Evolutionary conservation across 2,329 filamentous ascomycete species (phyloP), one percentile per base, ranked within the genome.

Genomic region (Alternaria viburni): DNA sequence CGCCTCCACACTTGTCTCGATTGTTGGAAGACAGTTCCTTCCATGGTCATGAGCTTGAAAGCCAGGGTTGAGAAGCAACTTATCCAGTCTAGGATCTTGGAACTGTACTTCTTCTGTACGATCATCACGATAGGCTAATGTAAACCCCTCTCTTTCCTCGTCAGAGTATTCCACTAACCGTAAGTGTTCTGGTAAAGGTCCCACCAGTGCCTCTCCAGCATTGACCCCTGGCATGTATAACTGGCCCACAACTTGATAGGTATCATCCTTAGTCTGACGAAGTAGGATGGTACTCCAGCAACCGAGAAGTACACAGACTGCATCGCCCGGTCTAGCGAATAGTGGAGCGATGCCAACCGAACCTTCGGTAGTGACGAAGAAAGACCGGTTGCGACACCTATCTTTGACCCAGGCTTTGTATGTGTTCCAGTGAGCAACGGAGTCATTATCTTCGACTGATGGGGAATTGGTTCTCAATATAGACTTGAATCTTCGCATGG

Each of bases 231-330:
- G 2, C 5, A 17, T 3, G n/a, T 41, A 41, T 11, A 5, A 17
- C 36, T 10, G 2, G 2, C 36, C 36, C 10, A 41, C n/a, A 6
- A 41, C 8, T 6, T 41, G 36, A 41, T 41, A 41, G 9, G 8
- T 11, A 6, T 17, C 3, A 3, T 0, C 1, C 0, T 1, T 1
- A 0, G 36, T 41, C 2, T 17, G 36, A 9, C 36, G 36, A 41
- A 41, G 36, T 10, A 17, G 5, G n/a, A 41, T 3, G 15, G 32
- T 3, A 41, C 0, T 5, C 1, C 1, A 0, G 15, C 32, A 41
- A 2, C 36, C 36, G 0, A 41, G 0, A 17, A 41, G 15, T 10
- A 41, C 36, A 17, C 9, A 41, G 5, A 41, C n/a, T 17, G 1
- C 6, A 6, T 41, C 36, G 0, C n/a, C 36, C 9, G 36, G 8